Evolutionary conservation across 2,329 filamentous ascomycete species (phyloP), one percentile per base, ranked within the genome.

Genomic region (Coniochaeta pulveracea): DNA sequence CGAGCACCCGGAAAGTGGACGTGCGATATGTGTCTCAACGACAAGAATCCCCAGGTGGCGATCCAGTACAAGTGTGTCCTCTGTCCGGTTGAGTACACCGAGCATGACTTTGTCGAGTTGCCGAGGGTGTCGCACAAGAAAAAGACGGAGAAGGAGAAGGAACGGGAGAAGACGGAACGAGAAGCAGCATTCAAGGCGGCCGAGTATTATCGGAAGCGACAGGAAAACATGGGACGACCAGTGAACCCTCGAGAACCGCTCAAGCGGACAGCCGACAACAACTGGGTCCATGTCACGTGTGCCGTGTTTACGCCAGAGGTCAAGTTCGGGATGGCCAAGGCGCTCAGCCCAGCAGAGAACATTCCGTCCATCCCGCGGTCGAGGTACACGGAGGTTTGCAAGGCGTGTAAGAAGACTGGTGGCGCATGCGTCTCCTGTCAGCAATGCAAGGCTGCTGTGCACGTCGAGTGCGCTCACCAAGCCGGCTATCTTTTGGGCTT

Each of bases 221-320:
- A 98, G 56, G 75, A 85, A 49, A 81, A 89, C 39, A 75, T 80
- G 47, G 85, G 86, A 44, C 81, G 88, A 30, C 89, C 91, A 1
- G 58, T 80, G 22, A 74, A 85, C 42, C 91, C 91, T 17, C 76
- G 91, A 30, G 91, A 96, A 52, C 81, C 91, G 4, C 64, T 98
- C 41, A 98, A 98, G 60, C 76, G 85, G 31, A 98, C 91, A 0
- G 84, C 82, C 4, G 86, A 93, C 52, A 96, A 96, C 59, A 96
- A 96, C 50, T 98, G 91, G 91, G 85, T 95, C 11, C 91, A 98
- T 52, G 85, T 96, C 18, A 80, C 81, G 23, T 98, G 91, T 50
- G 88, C 91, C 2, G 66, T 94, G 12, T 96, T 85, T 77, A 88
- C 82, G 9, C 78, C 85, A 0, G 91, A 98, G 56, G 80, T 94